These are phyloP conservation scores for Termitomyces sp. DNA, from an alignment of 768 basidiomycete species.

Conservation along the genomic window DNA sequence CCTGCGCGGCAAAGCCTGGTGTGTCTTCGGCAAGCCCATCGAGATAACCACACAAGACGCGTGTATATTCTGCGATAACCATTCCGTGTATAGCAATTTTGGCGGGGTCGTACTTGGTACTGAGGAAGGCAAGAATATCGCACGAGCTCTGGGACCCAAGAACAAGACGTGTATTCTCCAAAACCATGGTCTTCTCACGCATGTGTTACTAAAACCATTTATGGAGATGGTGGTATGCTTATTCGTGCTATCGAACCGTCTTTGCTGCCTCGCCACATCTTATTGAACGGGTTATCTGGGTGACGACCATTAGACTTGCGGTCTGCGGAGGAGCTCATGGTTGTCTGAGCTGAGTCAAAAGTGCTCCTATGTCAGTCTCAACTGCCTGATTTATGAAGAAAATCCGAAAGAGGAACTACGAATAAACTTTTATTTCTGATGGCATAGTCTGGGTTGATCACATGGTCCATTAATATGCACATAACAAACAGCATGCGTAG, in stretches of 20 bases:
- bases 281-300: conserved; percentile 12
- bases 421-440: neutral
- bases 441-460: neutral
- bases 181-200: conserved; percentile 35
- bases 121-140: conserved; percentile 41
- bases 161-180: conserved; percentile 37
- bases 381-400: neutral
- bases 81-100: conserved; percentile 38
- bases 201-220: conserved; percentile 3
- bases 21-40: conserved; percentile 35
- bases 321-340: conserved; percentile 15
- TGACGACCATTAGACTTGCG: neutral
- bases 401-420: neutral
- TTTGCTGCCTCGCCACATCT: conserved; percentile 16
- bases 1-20: conserved; percentile 44
- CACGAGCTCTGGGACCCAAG: conserved; percentile 32
- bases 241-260: conserved; percentile 14
- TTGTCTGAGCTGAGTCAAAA: conserved; percentile 1
- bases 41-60: conserved; percentile 41
- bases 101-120: conserved; percentile 43
- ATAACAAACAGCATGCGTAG: neutral
- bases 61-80: conserved; percentile 38
- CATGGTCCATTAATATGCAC: neutral
- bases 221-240: neutral
- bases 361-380: neutral